Evolutionary conservation across 345 rosid genomes (phyloP), one percentile per base, ranked within the genome.

Genomic region (Euclidium syriacum): DNA sequence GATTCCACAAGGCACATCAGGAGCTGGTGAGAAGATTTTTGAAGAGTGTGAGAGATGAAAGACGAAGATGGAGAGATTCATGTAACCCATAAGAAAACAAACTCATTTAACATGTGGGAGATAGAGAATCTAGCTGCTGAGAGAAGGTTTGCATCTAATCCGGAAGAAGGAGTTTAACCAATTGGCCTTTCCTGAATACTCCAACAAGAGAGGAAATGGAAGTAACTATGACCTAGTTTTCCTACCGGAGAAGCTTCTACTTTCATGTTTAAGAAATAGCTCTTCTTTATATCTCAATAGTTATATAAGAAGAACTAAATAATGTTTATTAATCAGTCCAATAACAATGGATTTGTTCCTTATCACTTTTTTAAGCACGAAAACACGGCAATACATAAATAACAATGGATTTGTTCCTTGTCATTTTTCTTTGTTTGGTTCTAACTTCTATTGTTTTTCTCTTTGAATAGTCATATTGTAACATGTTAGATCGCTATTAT

Each of bases 1-100:
- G 48, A 25, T n/a, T n/a, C n/a, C 19, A n/a, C 48, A 56, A 57
- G 69, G 4, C 11, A 3, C 81, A 78, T 55, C 52, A 35, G 47
- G 3, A 47, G 0, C 7, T 80, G 35, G 76, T 82, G 52, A 56
- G 29, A 34, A 78, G 78, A 0, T 83, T 78, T 59, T 33, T 81
- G 4, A 40, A 3, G 35, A 86, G 51, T 60, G 82, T 84, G 0
- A 52, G 15, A 10, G 29, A 48, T 82, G 33, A 3, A 27, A 4
- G 14, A 12, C 6, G 25, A n/a, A n/a, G n/a, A 41, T 18, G 87
- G 94, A 1, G 76, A 82, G 67, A 72, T 80, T 17, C 88, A 82
- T 26, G 74, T 76, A 16, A 73, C 83, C n/a, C 86, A 80, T 46
- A 82, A 77, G 52, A 75, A 39, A 1, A 42, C 67, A 1, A 1